phyloP scores from a whole-genome alignment of 2,329 filamentous ascomycete genomes.

The Fonsecaea nubica region DNA sequence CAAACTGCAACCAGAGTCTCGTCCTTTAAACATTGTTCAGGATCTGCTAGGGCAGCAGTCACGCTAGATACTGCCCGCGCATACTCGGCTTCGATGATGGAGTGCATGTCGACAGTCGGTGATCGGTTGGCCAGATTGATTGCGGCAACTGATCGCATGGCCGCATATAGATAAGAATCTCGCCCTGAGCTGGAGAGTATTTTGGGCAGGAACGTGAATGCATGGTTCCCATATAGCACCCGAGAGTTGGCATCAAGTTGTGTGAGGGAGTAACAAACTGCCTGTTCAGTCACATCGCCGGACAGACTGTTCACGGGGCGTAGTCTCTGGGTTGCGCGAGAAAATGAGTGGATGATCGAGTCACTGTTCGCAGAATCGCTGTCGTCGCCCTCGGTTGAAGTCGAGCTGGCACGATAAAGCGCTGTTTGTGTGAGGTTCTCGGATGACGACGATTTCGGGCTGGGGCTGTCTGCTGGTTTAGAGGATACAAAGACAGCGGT shows the following conservation, averaged over 20 bases:
- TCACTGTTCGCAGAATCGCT: slow-evolving; percentile 23
- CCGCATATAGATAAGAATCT: slow-evolving; percentile 29
- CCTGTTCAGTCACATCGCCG: slow-evolving; percentile 25
- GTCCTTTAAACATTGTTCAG: slow-evolving; percentile 28
- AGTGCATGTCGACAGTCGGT: slow-evolving; percentile 27
- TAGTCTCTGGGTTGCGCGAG: not conserved
- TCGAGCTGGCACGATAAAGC: slow-evolving; percentile 4
- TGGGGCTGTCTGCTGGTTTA: not conserved
- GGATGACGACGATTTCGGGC: slow-evolving; percentile 17
- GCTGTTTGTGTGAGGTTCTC: slow-evolving; percentile 15
- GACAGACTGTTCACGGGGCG: slow-evolving; percentile 10
- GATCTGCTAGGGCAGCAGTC: slow-evolving; percentile 27
- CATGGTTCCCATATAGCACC: slow-evolving; percentile 30
- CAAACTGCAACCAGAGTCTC: slow-evolving; percentile 34
- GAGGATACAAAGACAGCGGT: slow-evolving; percentile 26
- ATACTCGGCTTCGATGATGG: slow-evolving; percentile 28
- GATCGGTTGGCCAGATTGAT: slow-evolving; percentile 34
- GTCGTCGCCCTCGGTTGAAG: slow-evolving; percentile 23
- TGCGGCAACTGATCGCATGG: slow-evolving; percentile 30
- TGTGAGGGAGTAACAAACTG: slow-evolving; percentile 32
- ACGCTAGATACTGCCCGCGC: slow-evolving; percentile 26
- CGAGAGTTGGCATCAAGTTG: slow-evolving; percentile 32
- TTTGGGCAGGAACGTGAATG: slow-evolving; percentile 27
- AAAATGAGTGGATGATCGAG: slow-evolving; percentile 9
- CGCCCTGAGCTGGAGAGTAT: slow-evolving; percentile 21